A percentile compares a stretch with the other conserved stretches of the same genome.
Evolutionary conservation across 1,284 basidiomycete species (phyloP).

Genomic region (Ustilago tritici): DNA sequence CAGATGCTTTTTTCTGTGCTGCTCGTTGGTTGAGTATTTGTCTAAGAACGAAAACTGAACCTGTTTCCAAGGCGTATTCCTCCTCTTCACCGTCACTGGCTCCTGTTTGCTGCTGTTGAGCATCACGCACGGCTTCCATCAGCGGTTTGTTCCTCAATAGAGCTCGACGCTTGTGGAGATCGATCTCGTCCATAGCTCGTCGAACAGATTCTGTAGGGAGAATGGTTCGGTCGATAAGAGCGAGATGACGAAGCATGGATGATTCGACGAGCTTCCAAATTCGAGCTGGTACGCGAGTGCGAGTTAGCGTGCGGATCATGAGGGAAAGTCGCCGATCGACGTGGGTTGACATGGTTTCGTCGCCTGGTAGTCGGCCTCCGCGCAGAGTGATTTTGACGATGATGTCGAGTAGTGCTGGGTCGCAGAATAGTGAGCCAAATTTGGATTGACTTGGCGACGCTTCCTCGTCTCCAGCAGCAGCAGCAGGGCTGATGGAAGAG

Average conservation of each 20-base stretch:
- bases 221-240: conserved; percentile 12
- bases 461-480: too few species aligned
- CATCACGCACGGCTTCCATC: background rate
- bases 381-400: conserved; percentile 23
- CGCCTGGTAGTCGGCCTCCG: conserved; percentile 7
- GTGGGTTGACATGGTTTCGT: conserved; percentile 13
- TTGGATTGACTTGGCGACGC: background rate
- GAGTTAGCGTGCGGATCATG: conserved; percentile 18
- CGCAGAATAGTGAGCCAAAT: conserved; percentile 8
- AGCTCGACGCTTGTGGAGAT: conserved; percentile 11
- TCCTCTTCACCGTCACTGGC: background rate
- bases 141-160: conserved; percentile 11
- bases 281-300: conserved; percentile 15
- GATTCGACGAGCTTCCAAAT: conserved; percentile 27
- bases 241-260: conserved; percentile 20
- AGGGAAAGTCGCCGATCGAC: conserved; percentile 15
- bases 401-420: conserved; percentile 8
- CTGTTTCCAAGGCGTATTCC: conserved; percentile 19
- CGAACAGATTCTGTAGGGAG: conserved; percentile 21
- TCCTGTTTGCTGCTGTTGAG: background rate
- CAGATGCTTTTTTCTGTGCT: background rate
- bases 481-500: background rate
- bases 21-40: conserved; percentile 20
- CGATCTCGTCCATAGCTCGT: conserved; percentile 16
- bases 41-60: conserved; percentile 30